Evolutionary conservation across 2,329 filamentous ascomycete genomes (phyloP), one percentile per base, ranked within the genome.

Genomic region (Aspergillus sp.): DNA sequence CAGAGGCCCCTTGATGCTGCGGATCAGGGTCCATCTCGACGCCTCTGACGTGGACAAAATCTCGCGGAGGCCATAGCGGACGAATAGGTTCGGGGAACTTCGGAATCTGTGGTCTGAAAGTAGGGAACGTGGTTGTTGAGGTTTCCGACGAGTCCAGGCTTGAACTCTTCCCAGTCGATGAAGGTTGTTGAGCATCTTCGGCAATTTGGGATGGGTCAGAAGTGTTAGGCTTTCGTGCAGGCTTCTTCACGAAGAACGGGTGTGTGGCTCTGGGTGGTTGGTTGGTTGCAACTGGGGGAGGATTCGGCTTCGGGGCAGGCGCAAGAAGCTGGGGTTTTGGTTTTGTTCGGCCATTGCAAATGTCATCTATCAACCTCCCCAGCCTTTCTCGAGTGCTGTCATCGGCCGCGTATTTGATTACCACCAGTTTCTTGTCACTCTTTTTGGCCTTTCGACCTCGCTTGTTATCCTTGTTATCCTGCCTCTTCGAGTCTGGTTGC

Each of bases 181-280:
- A 19, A 19, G 19, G 19, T 19, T 19, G 19, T 19, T 19, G 19
- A 19, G 19, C 19, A 19, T 19, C 19, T 19, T 26, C 6, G 8
- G 29, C 26, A 3, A 47, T 46, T 7, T 44, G 28, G 41, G 35
- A 12, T 5, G 29, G 8, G 3, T 3, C 39, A 7, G 43, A 38
- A 9, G 28, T 6, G 4, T 55, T 51, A 0, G 48, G 4, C 26
- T 57, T 60, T 29, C 50, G 61, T 6, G 65, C 62, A 5, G 71
- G 26, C 54, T 82, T 85, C 4, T 77, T 79, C 10, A 75, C 60
- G 58, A 89, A 89, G 59, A 89, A 86, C 0, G 85, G 85, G 65
- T 89, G 82, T 0, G 79, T 77, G 1, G 71, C 55, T 56, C 78
- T 81, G 5, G 63, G 54, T 39, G 66, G 56, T 46, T 55, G 44